phyloP scores from a whole-genome alignment of 352 stramenopile species.

The Pythium monospermum region DNA sequence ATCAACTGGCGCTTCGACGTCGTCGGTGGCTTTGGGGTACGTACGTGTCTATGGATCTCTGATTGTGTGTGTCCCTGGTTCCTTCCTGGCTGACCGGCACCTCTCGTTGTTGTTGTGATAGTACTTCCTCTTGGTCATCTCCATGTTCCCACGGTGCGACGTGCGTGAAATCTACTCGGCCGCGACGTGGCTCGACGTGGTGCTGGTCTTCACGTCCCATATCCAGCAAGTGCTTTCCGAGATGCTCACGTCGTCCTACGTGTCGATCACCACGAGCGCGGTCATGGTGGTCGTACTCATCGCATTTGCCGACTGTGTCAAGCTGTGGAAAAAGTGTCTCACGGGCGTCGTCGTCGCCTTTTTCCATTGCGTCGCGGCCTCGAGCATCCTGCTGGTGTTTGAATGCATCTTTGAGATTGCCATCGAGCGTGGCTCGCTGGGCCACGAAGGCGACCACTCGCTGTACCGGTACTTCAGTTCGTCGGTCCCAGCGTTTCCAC shows the following conservation, averaged over 20 bases:
- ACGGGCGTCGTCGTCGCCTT: conserved; percentile 49
- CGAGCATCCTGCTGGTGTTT: conserved; percentile 70
- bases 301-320: conserved; percentile 72
- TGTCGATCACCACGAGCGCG: conserved; percentile 58
- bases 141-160: conserved; percentile 90
- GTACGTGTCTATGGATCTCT: conserved; percentile 10
- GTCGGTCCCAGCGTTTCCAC: conserved; percentile 67
- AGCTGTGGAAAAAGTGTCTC: conserved; percentile 44
- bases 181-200: conserved; percentile 38
- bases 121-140: conserved; percentile 90
- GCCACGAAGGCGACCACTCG: conserved; percentile 59
- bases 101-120: conserved; percentile 18
- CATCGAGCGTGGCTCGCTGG: conserved; percentile 52
- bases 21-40: conserved; percentile 78
- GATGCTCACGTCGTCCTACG: conserved; percentile 70
- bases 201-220: conserved; percentile 41
- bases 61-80: not conserved
- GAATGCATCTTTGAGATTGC: conserved; percentile 78
- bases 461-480: conserved; percentile 76
- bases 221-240: conserved; percentile 54
- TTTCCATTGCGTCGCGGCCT: conserved; percentile 59
- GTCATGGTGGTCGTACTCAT: conserved; percentile 55
- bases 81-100: too few relatives aligned
- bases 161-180: conserved; percentile 65
- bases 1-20: conserved; percentile 94